These are phyloP conservation scores for Trichoderma asperellum DNA, from an alignment of 2,329 filamentous ascomycete species.

Conservation along the genomic window DNA sequence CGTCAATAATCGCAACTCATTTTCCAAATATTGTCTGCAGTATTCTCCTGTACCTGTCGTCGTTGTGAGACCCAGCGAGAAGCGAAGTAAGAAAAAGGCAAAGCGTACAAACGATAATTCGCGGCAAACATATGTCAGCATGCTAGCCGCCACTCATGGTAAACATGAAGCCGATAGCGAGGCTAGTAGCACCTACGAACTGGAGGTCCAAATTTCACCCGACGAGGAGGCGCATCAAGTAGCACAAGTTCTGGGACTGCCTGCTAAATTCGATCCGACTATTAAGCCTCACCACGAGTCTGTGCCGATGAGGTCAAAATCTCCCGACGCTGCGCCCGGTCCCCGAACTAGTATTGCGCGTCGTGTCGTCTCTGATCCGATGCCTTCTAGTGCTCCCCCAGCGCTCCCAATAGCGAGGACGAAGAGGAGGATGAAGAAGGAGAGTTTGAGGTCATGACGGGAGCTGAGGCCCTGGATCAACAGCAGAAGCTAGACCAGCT, in stretches of 20 bases:
- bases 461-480: constrained; percentile 49
- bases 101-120: constrained; percentile 79
- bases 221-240: constrained; percentile 69
- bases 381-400: constrained; percentile 43
- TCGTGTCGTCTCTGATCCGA: constrained; percentile 33
- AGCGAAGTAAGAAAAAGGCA: constrained; percentile 85
- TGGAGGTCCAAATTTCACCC: constrained; percentile 58
- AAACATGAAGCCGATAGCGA: constrained; percentile 63
- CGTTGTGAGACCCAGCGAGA: constrained; percentile 84
- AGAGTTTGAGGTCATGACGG: constrained; percentile 52
- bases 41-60: constrained; percentile 93
- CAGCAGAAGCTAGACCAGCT: constrained; percentile 56
- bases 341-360: constrained; percentile 30
- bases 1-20: constrained; percentile 76
- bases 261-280: constrained; percentile 65
- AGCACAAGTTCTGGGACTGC: constrained; percentile 64
- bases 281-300: constrained; percentile 57
- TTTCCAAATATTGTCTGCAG: constrained; percentile 93
- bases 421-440: constrained; percentile 47
- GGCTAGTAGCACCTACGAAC: constrained; percentile 56
- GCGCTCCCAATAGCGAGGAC: constrained; percentile 46
- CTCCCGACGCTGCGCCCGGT: constrained; percentile 31
- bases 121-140: constrained; percentile 75
- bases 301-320: constrained; percentile 27
- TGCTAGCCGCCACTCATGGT: constrained; percentile 67